These are phyloP conservation scores for Bondarzewia mesenterica DNA, from an alignment of 1,284 basidiomycete genomes.

Conservation along the genomic window DNA sequence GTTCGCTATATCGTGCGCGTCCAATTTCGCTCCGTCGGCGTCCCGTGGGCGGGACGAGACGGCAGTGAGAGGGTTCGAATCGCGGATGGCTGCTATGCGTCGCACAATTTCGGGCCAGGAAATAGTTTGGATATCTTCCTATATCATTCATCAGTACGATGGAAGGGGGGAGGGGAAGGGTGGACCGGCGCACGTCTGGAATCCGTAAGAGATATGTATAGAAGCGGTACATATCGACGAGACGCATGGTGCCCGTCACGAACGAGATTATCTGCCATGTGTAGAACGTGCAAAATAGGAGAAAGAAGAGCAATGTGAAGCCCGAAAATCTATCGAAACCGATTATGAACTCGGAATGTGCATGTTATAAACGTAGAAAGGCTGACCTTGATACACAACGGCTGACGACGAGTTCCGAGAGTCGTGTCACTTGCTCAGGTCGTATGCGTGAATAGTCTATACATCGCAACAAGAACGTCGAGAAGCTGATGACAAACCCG, in stretches of 20 bases:
- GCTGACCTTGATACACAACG: slow-evolving; percentile 77
- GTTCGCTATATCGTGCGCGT: slow-evolving; percentile 95
- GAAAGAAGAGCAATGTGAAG: slow-evolving; percentile 72
- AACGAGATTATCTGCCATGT: slow-evolving; percentile 64
- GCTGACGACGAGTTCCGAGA: slow-evolving; percentile 75
- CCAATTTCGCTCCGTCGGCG: slow-evolving; percentile 67
- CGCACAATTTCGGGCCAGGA: slow-evolving; percentile 94
- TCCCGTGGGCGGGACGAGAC: slow-evolving; percentile 43
- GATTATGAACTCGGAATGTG: slow-evolving; percentile 2
- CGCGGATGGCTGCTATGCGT: slow-evolving; percentile 81
- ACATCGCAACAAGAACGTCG: slow-evolving; percentile 92
- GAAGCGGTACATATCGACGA: slow-evolving; percentile 92
- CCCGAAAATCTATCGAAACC: slow-evolving; percentile 65
- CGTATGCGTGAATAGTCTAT: slow-evolving; percentile 84
- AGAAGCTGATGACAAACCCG: slow-evolving; percentile 95
- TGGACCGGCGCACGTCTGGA: slow-evolving; percentile 64
- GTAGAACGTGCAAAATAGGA: slow-evolving; percentile 79
- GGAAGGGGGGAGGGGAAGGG: slow-evolving; percentile 1
- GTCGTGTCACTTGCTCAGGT: slow-evolving; percentile 49
- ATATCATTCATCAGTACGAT: no score
- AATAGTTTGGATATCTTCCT: slow-evolving; percentile 96
- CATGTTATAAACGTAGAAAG: background rate
- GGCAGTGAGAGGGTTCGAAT: slow-evolving; percentile 83
- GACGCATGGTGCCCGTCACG: slow-evolving; percentile 56
- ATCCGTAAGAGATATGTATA: slow-evolving; percentile 73